Evolutionary conservation across 805 yeast genomes (phyloP).

Genomic region (Candida sanyiensis): DNA sequence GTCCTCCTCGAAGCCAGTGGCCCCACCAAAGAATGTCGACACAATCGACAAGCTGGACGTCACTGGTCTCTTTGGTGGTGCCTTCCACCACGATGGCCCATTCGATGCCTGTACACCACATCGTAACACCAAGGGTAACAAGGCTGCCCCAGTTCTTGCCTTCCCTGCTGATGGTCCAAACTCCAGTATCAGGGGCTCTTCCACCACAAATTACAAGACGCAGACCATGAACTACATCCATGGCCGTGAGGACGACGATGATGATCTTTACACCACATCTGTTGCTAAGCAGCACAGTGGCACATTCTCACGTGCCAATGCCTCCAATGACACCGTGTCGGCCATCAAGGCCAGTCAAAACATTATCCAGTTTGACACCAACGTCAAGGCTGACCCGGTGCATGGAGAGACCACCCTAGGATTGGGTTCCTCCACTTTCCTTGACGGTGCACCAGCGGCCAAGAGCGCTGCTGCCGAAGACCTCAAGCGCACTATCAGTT

Average conservation of each 20-base stretch:
- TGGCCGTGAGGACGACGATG: constrained; percentile 58
- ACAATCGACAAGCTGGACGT: constrained; percentile 95
- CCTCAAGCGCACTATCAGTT: constrained; percentile 30
- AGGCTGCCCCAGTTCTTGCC: constrained; percentile 88
- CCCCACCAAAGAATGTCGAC: constrained; percentile 69
- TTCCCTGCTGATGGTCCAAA: constrained; percentile 96
- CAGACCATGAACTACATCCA: constrained; percentile 70
- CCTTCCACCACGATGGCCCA: constrained; percentile 98
- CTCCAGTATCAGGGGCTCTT: constrained; percentile 68
- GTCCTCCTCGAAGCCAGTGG: constrained; percentile 31
- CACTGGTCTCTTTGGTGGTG: constrained; percentile 88
- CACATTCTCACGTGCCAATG: constrained; percentile 15
- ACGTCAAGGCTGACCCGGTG: constrained; percentile 58
- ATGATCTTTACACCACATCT: constrained; percentile 28
- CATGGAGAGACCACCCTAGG: constrained; percentile 89
- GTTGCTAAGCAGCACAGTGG: constrained; percentile 4
- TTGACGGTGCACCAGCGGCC: constrained; percentile 94
- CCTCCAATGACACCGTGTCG: constrained; percentile 24
- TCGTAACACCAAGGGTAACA: constrained; percentile 75
- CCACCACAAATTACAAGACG: constrained; percentile 50
- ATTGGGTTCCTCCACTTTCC: constrained; percentile 83
- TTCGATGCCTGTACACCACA: constrained; percentile 98
- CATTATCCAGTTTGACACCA: constrained; percentile 66
- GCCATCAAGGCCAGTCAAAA: constrained; percentile 48
- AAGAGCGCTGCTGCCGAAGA: constrained; percentile 37